A percentile compares a stretch with the other conserved stretches of the same genome.
Evolutionary conservation across 768 basidiomycete species (phyloP).

Genomic region (Tricholoma flavovirens): DNA sequence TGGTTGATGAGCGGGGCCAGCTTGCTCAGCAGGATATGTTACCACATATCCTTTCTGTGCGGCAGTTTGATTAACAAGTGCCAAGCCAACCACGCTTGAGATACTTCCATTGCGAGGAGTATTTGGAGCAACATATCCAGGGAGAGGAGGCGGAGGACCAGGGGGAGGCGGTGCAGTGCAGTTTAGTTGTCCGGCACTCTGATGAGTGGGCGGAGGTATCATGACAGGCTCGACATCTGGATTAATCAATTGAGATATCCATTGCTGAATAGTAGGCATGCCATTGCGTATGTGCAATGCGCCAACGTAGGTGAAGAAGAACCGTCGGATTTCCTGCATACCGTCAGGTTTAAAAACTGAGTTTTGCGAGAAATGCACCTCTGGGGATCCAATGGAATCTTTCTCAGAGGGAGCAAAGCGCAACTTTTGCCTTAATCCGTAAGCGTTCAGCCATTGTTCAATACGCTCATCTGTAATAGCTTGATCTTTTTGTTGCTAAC

Average conservation of each 20-base stretch:
- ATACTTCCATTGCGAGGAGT: slow-evolving; percentile 5
- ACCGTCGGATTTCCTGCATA: slow-evolving; percentile 45
- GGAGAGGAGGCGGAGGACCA: slow-evolving; percentile 29
- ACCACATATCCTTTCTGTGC: slow-evolving; percentile 38
- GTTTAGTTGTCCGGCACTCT: background rate
- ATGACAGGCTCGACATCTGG: slow-evolving; percentile 27
- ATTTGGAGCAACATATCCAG: slow-evolving; percentile 15
- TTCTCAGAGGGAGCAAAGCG: slow-evolving; percentile 38
- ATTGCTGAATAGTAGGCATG: slow-evolving; percentile 39
- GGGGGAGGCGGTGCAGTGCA: slow-evolving; percentile 17
- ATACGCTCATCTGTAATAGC: slow-evolving; percentile 35
- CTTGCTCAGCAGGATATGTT: slow-evolving; percentile 42
- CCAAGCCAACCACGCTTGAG: slow-evolving; percentile 32
- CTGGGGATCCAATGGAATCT: slow-evolving; percentile 29
- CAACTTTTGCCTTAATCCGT: slow-evolving; percentile 48
- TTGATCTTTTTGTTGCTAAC: slow-evolving; percentile 22
- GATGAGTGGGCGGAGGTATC: slow-evolving; percentile 10
- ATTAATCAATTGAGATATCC: slow-evolving; percentile 55
- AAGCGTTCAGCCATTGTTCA: slow-evolving; percentile 43
- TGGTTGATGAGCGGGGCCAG: slow-evolving; percentile 49
- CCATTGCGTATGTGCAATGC: slow-evolving; percentile 62
- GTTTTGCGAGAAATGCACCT: slow-evolving; percentile 6
- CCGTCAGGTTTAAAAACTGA: background rate
- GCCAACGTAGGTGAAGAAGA: slow-evolving; percentile 60
- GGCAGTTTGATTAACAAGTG: slow-evolving; percentile 50